A percentile compares a stretch with the other conserved stretches of the same genome.
These are phyloP conservation scores for Kwoniella sp. DNA, from an alignment of 768 basidiomycete species.

Conservation along the genomic window DNA sequence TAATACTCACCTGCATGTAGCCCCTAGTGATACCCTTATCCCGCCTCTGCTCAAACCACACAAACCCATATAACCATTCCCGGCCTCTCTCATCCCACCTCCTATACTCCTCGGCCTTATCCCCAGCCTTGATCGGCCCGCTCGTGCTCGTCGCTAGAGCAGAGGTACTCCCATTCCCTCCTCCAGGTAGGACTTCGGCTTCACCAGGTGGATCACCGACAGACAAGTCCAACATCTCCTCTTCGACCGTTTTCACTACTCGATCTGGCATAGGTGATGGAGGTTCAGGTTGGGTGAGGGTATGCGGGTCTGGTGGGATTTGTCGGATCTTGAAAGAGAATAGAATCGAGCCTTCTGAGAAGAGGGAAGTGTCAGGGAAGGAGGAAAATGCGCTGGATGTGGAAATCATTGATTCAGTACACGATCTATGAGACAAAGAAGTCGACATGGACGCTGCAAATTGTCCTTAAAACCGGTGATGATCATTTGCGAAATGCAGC, in stretches of 20 bases:
- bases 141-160: constrained; percentile 18
- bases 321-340: constrained; percentile 83
- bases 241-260: constrained; percentile 25
- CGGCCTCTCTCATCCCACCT: constrained; percentile 54
- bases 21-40: constrained; percentile 51
- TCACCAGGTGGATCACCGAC: constrained; percentile 23
- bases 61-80: constrained; percentile 56
- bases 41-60: constrained; percentile 55
- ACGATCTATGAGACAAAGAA: too few relatives aligned
- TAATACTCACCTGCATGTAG: constrained; percentile 54
- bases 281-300: constrained; percentile 43
- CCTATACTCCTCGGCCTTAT: constrained; percentile 54
- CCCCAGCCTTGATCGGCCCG: constrained; percentile 16
- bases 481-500: background rate
- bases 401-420: too few relatives aligned
- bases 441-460: too few relatives aligned
- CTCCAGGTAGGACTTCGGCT: constrained; percentile 18
- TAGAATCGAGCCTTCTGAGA: constrained; percentile 76
- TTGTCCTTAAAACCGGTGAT: background rate
- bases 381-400: constrained; percentile 79
- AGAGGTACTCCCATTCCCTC: constrained; percentile 5
- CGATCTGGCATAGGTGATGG: constrained; percentile 47
- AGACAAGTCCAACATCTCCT: constrained; percentile 19
- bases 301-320: constrained; percentile 46
- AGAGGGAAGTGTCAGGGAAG: constrained; percentile 85